A percentile compares a stretch with the other conserved stretches of the same genome.
These are phyloP conservation scores for Zoysia pacifica DNA, from an alignment of 176 grass and related monocot genomes.

Conservation along the genomic window DNA sequence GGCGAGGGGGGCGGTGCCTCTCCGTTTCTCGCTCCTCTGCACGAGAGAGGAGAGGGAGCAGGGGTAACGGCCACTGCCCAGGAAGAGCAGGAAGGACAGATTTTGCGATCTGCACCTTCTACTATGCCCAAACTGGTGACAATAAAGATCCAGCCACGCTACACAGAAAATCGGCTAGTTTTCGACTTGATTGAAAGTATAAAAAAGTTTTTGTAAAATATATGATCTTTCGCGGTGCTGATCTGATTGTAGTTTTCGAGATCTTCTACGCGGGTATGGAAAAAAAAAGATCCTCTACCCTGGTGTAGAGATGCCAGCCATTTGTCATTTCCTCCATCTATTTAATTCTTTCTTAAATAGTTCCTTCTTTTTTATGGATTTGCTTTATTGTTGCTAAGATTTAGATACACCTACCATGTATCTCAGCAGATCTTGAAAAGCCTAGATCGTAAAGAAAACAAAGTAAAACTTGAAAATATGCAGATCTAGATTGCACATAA, in stretches of 20 bases:
- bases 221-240: neutral
- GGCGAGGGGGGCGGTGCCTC: constrained; percentile 18
- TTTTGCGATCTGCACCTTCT: neutral
- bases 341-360: neutral
- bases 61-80: constrained; percentile 53
- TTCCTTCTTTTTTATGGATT: neutral
- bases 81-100: neutral
- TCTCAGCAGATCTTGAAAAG: neutral
- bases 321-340: neutral
- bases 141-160: neutral
- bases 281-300: too few relatives aligned
- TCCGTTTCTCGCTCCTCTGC: constrained; percentile 9
- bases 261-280: too few relatives aligned
- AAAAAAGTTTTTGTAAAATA: neutral
- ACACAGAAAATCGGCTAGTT: rapidly evolving
- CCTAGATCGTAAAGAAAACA: neutral
- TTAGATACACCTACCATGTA: neutral
- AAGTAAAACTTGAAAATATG: neutral
- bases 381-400: neutral
- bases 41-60: neutral
- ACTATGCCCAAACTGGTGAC: neutral
- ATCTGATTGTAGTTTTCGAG: neutral
- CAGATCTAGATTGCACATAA: neutral
- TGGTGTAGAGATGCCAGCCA: too few relatives aligned
- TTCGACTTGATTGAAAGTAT: neutral